These are phyloP conservation scores for Sugiyamaella valdiviana DNA, from an alignment of 805 yeast species.

Conservation along the genomic window DNA sequence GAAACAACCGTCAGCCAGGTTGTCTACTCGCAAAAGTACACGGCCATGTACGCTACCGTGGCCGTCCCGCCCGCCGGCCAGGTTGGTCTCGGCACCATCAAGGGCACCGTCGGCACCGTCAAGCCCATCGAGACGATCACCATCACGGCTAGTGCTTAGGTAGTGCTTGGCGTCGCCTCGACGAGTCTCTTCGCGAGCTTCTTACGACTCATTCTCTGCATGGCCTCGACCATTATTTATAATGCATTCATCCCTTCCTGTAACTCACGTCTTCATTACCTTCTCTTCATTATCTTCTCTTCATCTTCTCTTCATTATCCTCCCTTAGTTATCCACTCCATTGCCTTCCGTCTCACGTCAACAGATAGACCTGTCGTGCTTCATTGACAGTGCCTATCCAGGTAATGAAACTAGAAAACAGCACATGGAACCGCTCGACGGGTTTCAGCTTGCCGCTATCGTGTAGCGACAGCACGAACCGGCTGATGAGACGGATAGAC, in stretches of 20 bases:
- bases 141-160: background rate
- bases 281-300: background rate
- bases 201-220: background rate
- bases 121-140: slow-evolving; percentile 13
- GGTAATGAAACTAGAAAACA: slow-evolving; percentile 16
- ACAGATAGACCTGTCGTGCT: slow-evolving; percentile 19
- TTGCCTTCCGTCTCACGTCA: background rate
- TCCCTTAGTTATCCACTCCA: background rate
- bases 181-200: background rate
- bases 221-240: background rate
- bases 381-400: slow-evolving; percentile 20
- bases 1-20: slow-evolving; percentile 34
- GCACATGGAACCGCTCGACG: slow-evolving; percentile 12
- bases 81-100: slow-evolving; percentile 68
- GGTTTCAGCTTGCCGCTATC: slow-evolving; percentile 12
- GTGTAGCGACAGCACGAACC: slow-evolving; percentile 15
- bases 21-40: slow-evolving; percentile 40
- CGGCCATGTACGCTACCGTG: slow-evolving; percentile 34
- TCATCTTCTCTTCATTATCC: background rate
- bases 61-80: slow-evolving; percentile 53
- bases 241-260: background rate
- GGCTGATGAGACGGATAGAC: slow-evolving; percentile 14
- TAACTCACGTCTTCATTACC: background rate
- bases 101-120: slow-evolving; percentile 58
- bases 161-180: background rate